phyloP scores from a whole-genome alignment of 2,329 filamentous ascomycete genomes.

The Mollisiaceae sp. region DNA sequence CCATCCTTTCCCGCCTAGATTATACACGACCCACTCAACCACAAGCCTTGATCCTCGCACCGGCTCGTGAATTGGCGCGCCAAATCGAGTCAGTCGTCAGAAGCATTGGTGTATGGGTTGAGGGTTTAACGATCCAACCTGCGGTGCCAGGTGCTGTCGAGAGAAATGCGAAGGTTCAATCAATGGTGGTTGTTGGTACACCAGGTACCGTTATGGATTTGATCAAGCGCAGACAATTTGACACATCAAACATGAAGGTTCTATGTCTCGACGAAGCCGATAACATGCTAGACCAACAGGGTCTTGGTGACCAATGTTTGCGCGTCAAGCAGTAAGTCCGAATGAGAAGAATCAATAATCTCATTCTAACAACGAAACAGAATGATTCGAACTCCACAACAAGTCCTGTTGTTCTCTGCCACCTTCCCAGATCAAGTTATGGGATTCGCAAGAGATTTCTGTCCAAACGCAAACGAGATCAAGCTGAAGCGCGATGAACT shows the following conservation, averaged over 20 bases:
- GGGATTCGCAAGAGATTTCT: conserved; percentile 81
- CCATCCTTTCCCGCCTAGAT: conserved; percentile 87
- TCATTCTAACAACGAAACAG: conserved; percentile 49
- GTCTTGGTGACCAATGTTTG: conserved; percentile 92
- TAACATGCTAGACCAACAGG: conserved; percentile 97
- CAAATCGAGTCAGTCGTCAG: conserved; percentile 89
- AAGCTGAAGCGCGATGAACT: conserved; percentile 89
- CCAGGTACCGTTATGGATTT: conserved; percentile 92
- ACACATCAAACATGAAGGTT: conserved; percentile 73
- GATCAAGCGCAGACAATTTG: conserved; percentile 76
- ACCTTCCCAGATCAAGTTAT: conserved; percentile 93
- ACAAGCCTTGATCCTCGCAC: conserved; percentile 88
- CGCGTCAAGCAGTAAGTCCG: conserved; percentile 79
- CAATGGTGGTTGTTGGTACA: conserved; percentile 87
- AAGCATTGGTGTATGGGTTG: conserved; percentile 83
- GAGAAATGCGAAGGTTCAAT: conserved; percentile 71
- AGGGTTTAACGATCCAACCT: conserved; percentile 75
- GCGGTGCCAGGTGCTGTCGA: conserved; percentile 81
- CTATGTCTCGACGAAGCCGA: conserved; percentile 96
- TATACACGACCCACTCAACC: conserved; percentile 69
- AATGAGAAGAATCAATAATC: background rate
- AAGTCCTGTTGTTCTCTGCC: conserved; percentile 93
- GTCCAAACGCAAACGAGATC: conserved; percentile 84
- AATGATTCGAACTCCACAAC: conserved; percentile 74
- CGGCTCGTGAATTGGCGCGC: conserved; percentile 90